Evolutionary conservation across 2,329 filamentous ascomycete species (phyloP), one percentile per base, ranked within the genome.

Genomic region (Fusarium sp.): DNA sequence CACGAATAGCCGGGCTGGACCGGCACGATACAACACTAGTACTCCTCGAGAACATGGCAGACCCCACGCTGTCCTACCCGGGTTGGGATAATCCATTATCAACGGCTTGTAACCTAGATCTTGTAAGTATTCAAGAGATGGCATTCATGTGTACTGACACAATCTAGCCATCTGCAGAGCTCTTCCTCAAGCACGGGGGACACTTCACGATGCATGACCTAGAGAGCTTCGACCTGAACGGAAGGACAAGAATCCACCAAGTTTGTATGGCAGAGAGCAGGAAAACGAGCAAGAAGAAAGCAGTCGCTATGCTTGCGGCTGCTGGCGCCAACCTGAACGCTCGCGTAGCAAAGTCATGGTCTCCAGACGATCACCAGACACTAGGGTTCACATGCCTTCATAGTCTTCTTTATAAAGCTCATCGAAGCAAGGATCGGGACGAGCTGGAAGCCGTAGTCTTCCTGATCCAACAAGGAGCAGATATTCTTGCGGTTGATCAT

Each of bases 21-120:
- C 45, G 42, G 0, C 55, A 71, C 11, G 68, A 71, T 15, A 71
- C 53, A 4, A 67, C 54, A 18, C 18, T 64, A 9, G n/a, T 71
- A 12, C n/a, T 72, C 1, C 20, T 71, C 0, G 48, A 72, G 28
- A 71, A 58, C 4, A 71, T 71, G 63, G 69, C 69, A 12, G 68
- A 72, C 12, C 68, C 63, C 6, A 67, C 61, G 0, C 18, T 67
- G 1, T 65, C 61, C 2, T 65, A 65, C 13, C 61, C 61, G 2
- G 61, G 64, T 12, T 67, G 61, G 61, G 61, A 67, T 7, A 65
- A 67, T 24, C 61, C 53, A 4, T 20, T 67, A 3, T 67, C 53
- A 1, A 58, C 45, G 3, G 64, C 61, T 11, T 67, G 61, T 26
- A 67, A 57, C 14, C 41, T 51, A 16, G 64, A 67, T n/a, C 55